Evolutionary conservation across 2,329 filamentous ascomycete species (phyloP).

Genomic region (Rutstroemia sp.): DNA sequence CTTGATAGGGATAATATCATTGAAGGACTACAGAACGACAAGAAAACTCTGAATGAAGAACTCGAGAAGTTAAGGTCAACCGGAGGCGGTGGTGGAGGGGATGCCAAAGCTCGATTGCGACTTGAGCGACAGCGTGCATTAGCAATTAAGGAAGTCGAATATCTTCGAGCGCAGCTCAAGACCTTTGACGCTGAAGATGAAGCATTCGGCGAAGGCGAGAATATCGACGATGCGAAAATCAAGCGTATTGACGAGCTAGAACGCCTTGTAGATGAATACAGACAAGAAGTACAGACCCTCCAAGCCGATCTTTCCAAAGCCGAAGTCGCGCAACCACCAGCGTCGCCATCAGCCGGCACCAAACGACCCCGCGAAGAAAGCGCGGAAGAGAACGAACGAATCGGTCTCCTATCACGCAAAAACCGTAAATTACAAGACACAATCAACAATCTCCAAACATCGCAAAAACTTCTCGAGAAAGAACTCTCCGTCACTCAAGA

Average conservation of each 20-base stretch:
- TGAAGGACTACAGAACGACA: constrained; percentile 63
- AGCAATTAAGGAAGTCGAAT: constrained; percentile 88
- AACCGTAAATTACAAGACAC: constrained; percentile 80
- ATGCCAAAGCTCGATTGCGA: constrained; percentile 64
- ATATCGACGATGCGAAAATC: constrained; percentile 66
- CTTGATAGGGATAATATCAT: constrained; percentile 70
- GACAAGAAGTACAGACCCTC: constrained; percentile 66
- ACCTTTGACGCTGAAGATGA: constrained; percentile 82
- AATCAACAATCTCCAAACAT: constrained; percentile 60
- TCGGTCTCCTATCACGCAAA: constrained; percentile 80
- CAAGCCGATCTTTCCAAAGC: constrained; percentile 65
- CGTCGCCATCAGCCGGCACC: constrained; percentile 39
- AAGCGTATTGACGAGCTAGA: constrained; percentile 77
- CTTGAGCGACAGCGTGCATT: constrained; percentile 80
- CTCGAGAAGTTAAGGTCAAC: constrained; percentile 58
- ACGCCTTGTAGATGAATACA: constrained; percentile 78
- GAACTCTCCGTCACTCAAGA: constrained; percentile 66
- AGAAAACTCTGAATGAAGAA: constrained; percentile 54
- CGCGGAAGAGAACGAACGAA: constrained; percentile 54
- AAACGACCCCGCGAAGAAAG: constrained; percentile 59
- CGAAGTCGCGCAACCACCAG: constrained; percentile 39
- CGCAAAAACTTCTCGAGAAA: constrained; percentile 62
- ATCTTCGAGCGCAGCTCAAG: constrained; percentile 85
- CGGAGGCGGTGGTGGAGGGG: constrained; percentile 35
- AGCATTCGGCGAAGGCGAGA: constrained; percentile 68